Evolutionary conservation across 208 protist genomes (phyloP), one percentile per base, ranked within the genome.

Genomic region (Acanthamoeba lugdunensis): DNA sequence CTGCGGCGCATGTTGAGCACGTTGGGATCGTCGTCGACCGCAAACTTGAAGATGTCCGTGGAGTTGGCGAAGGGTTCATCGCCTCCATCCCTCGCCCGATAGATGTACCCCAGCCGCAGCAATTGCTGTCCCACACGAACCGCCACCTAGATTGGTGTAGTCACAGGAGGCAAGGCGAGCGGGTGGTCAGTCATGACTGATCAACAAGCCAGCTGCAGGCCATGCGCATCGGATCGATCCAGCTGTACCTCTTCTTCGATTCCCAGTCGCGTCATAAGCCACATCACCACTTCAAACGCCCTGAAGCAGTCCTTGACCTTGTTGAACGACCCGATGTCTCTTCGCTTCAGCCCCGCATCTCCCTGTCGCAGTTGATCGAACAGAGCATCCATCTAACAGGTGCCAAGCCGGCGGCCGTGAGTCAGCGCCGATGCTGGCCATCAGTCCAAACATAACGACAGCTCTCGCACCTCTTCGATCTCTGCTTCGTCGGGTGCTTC

Each of bases 231-330:
- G 16, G 54, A 16, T 4, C 2, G 54, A 2, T 23, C 13, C 13
- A 16, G 33, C 2, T n/a, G 30, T 30, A 82, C 73, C 77, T 63
- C 84, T 71, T 90, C 84, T 28, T 90, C 84, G n/a, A 90, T 90
- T n/a, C 84, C 58, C 18, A 90, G 84, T n/a, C 84, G 48, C 14
- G 84, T 90, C 84, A 90, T 90, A 0, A 90, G 58, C 84, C 84
- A 90, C 84, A 90, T 90, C 11, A 90, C 84, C 30, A 90, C 84
- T n/a, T 90, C 84, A n/a, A 90, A 90, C 4, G 84, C 84, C 21
- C 58, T 63, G 56, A 90, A 90, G n/a, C 84, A 90, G 56, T 90
- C 84, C 56, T 90, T 90, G 33, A 90, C 56, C 37, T 90, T 90
- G 30, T 90, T 90, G 56, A 90, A 90, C 33, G 84, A 90, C 18